Conservation (phyloP, 116 monocot genomes). For the Posidonia oceanica region DNA sequence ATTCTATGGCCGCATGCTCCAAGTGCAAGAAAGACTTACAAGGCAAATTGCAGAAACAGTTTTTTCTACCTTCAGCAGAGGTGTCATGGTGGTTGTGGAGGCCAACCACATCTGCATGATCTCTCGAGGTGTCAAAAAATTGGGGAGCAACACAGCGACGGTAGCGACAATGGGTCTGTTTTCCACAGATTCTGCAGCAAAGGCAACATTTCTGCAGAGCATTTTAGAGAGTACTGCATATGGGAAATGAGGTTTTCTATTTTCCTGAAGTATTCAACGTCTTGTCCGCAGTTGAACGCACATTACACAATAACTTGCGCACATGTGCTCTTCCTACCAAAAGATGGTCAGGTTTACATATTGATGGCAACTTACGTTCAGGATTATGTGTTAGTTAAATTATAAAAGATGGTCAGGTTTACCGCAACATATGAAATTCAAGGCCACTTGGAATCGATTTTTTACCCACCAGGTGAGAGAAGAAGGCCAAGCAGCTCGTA, state of each 20-base stretch:
- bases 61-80: slow-evolving; percentile 21
- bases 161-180: slow-evolving; percentile 73
- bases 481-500: too few relatives aligned
- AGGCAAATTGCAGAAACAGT: slow-evolving; percentile 86
- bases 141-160: slow-evolving; percentile 83
- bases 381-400: too few relatives aligned
- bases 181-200: slow-evolving; percentile 41
- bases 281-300: too few relatives aligned
- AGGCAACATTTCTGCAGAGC: slow-evolving; percentile 49
- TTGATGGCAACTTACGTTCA: neutral
- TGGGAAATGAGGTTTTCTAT: slow-evolving; percentile 15
- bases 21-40: slow-evolving; percentile 95
- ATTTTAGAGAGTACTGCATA: slow-evolving; percentile 27
- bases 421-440: too few relatives aligned
- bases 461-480: too few relatives aligned
- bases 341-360: too few relatives aligned
- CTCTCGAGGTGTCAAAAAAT: slow-evolving; percentile 88
- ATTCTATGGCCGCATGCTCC: slow-evolving; percentile 72
- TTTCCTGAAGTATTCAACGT: neutral
- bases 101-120: too few relatives aligned
- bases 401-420: too few relatives aligned
- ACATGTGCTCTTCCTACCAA: neutral
- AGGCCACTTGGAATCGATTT: too few relatives aligned
- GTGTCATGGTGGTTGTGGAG: slow-evolving; percentile 89
- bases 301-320: too few relatives aligned